phyloP scores from a whole-genome alignment of 441 rosid genomes.

The Aleurites moluccanus region DNA sequence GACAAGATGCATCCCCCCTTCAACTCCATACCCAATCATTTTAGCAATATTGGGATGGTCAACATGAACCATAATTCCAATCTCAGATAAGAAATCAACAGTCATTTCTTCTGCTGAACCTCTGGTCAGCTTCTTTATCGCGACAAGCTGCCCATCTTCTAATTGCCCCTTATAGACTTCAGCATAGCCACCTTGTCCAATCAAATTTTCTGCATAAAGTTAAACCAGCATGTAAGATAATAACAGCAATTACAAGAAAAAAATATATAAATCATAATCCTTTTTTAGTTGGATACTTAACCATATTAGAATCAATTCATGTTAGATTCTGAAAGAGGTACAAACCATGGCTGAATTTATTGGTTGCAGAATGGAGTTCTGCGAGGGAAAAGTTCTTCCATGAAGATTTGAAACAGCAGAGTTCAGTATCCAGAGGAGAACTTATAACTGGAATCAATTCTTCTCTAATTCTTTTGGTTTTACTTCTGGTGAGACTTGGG shows the following conservation, averaged over 20 bases:
- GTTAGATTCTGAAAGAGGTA: background rate
- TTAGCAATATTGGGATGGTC: constrained; percentile 92
- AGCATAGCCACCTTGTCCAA: constrained; percentile 96
- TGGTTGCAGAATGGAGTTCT: constrained; percentile 75
- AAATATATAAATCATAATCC: background rate
- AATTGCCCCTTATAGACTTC: constrained; percentile 80
- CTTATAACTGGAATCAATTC: constrained; percentile 44
- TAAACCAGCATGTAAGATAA: background rate
- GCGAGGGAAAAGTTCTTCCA: constrained; percentile 76
- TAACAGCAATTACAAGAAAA: background rate
- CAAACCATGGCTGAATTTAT: constrained; percentile 66
- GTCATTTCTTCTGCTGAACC: constrained; percentile 93
- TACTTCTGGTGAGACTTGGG: constrained; percentile 65
- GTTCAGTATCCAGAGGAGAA: constrained; percentile 52
- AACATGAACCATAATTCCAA: constrained; percentile 90
- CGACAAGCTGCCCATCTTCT: constrained; percentile 60
- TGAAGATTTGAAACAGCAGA: constrained; percentile 59
- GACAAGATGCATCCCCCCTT: constrained; percentile 95
- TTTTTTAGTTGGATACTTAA: background rate
- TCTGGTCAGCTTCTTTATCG: constrained; percentile 69
- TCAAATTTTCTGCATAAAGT: constrained; percentile 58
- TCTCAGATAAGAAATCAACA: constrained; percentile 75
- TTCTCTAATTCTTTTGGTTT: constrained; percentile 61
- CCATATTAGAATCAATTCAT: no score
- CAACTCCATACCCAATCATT: constrained; percentile 85